Base-by-base conservation (phyloP, 148 eudicot species). In the Rhododendron vialii region DNA sequence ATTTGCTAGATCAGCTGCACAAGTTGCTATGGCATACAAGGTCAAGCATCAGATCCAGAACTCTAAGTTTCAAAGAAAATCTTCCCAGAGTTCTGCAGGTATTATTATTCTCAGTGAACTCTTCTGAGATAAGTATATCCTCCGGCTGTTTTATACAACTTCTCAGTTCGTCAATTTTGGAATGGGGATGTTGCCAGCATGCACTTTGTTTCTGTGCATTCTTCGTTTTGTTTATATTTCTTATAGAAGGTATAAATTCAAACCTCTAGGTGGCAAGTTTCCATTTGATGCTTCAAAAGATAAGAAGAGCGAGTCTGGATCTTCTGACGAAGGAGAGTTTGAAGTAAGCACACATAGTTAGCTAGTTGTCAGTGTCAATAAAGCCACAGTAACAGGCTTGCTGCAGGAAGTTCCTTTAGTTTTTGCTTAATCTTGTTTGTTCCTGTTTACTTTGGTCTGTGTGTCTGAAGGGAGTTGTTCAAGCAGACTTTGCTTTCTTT, bases 401-500 rank as follows among this genome's bases (percentile, higher is more conserved):
- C 61, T 75, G 15, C 63, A 14, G 75, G 61, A 22, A 36, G 35
- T 84, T 82, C 22, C 30, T 22, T 71, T 63, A 41, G 75, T 82
- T 69, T 74, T 53, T 18, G 51, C 17, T 14, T 15, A 51, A 43
- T 51, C 28, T 74, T 69, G 20, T 79, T 65, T 3, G 10, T 84
- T 50, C 35, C 41, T 84, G 53, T 83, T 53, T 91, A 30, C 7
- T 75, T 3, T 48, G 9, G 86, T 43, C 41, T 61, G 12, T 74
- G 30, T 80, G 84, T 83, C 47, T 88, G 45, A 82, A 96, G 98
- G 98, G 93, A 84, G 87, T 82, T 84, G 89, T 97, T 87, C 98
- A 97, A 90, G 98, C 98, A 85, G 98, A 97, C 88, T 97, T 97
- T 91, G 99, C 91, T 81, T 97, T 97, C 92, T 97, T 95, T 92